Percentiles rank a stretch among this genome's conserved stretches.
Evolutionary conservation across 257 asterid species (phyloP).

Genomic region (Nicotiana tabacum): DNA sequence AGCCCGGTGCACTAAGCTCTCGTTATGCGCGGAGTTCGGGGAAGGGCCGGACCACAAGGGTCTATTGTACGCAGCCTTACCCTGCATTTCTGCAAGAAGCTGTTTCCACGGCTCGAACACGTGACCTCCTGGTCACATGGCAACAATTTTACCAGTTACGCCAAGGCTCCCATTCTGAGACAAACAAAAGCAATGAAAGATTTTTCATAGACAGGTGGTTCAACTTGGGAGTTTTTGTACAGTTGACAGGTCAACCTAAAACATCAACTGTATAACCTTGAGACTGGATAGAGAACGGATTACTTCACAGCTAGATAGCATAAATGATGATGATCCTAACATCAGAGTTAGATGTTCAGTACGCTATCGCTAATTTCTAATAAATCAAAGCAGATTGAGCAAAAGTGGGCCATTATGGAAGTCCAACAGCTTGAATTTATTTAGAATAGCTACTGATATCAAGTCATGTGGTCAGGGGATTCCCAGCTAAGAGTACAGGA

Average conservation of each 20-base stretch:
- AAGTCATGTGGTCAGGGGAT: neutral
- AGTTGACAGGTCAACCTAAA: neutral
- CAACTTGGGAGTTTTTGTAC: neutral
- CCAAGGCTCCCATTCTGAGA: neutral
- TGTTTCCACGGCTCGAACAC: too few species aligned
- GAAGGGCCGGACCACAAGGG: too few species aligned
- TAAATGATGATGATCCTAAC: neutral
- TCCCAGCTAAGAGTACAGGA: neutral
- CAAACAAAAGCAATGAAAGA: neutral
- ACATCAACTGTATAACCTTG: neutral
- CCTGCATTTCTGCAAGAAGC: too few species aligned
- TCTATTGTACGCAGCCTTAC: too few species aligned
- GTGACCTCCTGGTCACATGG: too few species aligned
- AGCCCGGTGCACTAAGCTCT: neutral
- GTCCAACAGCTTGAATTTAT: neutral
- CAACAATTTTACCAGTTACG: too few species aligned
- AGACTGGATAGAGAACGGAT: neutral
- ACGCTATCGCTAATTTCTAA: neutral
- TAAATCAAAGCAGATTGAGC: neutral
- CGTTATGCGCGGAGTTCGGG: too few species aligned
- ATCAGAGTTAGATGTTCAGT: neutral
- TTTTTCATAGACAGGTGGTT: neutral
- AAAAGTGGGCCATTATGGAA: neutral
- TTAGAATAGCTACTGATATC: neutral
- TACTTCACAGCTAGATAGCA: neutral